Base-by-base conservation (phyloP, 208 protist genomes). In the Leishmania arabica region DNA sequence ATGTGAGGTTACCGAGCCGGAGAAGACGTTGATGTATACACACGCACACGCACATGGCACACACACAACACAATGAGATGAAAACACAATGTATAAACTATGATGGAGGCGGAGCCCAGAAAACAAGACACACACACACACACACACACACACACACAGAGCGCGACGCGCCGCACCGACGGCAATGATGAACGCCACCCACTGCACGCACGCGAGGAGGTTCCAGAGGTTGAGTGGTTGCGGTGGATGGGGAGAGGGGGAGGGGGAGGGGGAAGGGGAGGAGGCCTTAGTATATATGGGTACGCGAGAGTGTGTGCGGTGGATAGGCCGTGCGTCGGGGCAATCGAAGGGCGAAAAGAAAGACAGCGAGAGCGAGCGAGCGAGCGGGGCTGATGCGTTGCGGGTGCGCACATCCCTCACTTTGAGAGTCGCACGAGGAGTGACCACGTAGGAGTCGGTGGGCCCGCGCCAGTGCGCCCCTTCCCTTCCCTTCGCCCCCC, bases 31-130 rank as follows among this genome's bases (percentile, higher is more conserved):
- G 31, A 47, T 56, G 49, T 24, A 40, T 58, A 42, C 9, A 58
- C 49, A 58, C 31, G n/a, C 45, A 58, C 42, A 75, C 47, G n/a
- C 42, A 60, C 45, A 75, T 24, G 27, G 27, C 45, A 74, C 45
- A 54, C 8, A 11, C 45, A 74, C 45, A 54, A 54, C 8, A 34
- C 65, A 24, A 27, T 21, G 42, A n/a, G 17, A 65, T 5, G 58
- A 37, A 74, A 79, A 15, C 68, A 47, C 11, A 86, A 78, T 4
- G 47, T n/a, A 7, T 58, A 5, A 75, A 76, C 31, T 19, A 81
- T 42, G 27, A 79, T 58, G 56, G 51, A 17, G 11, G 58, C 3
- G 27, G 27, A 17, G 58, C 65, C 19, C 34, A 27, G 24, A 51
- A 17, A 24, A 54, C 19, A 31, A 31, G 40, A 71, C 65, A 70